A percentile compares a stretch with the other conserved stretches of the same genome.
These are phyloP conservation scores for Hypomontagnella submonticulosa DNA, from an alignment of 495 filamentous ascomycete genomes.

Conservation along the genomic window DNA sequence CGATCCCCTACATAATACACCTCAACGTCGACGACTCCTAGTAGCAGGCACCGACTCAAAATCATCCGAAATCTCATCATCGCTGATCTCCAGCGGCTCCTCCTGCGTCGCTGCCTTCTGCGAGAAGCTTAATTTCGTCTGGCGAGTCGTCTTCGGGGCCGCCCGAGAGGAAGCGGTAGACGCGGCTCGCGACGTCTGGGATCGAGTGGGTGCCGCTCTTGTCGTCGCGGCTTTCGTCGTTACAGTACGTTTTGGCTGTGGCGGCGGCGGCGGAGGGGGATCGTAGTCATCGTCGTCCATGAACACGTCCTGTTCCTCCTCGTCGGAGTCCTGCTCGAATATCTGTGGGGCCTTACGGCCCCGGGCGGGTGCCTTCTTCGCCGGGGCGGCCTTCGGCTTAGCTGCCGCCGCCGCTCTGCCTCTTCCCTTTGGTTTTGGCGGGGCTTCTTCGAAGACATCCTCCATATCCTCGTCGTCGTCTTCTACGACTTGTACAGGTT, in stretches of 20 bases:
- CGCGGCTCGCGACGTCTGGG: slow-evolving; percentile 61
- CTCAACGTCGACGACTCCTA: slow-evolving; percentile 43
- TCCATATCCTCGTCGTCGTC: slow-evolving; percentile 55
- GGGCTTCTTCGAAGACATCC: slow-evolving; percentile 47
- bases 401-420: slow-evolving; percentile 62
- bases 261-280: slow-evolving; percentile 51
- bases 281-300: slow-evolving; percentile 72
- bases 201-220: slow-evolving; percentile 52
- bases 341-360: slow-evolving; percentile 53
- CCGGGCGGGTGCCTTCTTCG: slow-evolving; percentile 49
- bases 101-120: slow-evolving; percentile 59
- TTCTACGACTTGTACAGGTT: slow-evolving; percentile 41
- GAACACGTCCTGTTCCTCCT: slow-evolving; percentile 71
- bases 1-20: not conserved
- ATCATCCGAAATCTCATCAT: slow-evolving; percentile 83
- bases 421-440: slow-evolving; percentile 44
- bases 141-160: slow-evolving; percentile 56
- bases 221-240: slow-evolving; percentile 45
- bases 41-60: slow-evolving; percentile 70
- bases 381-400: slow-evolving; percentile 51
- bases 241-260: slow-evolving; percentile 51
- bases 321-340: slow-evolving; percentile 70
- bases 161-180: slow-evolving; percentile 50
- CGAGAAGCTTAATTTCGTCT: slow-evolving; percentile 81
- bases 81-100: slow-evolving; percentile 69